Evolutionary conservation across 2,329 filamentous ascomycete species (phyloP).

Genomic region (Aspergillus cejpii): DNA sequence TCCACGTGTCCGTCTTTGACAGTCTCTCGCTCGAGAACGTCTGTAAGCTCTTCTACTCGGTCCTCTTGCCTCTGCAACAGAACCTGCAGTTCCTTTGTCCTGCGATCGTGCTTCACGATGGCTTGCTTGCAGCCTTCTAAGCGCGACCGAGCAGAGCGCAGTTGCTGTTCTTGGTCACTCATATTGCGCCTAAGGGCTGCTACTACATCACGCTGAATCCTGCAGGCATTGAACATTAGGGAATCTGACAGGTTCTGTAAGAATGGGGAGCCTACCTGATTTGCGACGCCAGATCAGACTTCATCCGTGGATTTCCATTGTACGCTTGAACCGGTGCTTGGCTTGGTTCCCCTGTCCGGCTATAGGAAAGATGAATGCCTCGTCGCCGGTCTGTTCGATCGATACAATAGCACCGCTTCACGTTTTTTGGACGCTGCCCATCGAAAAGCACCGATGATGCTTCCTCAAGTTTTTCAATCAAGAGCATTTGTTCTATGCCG

Average conservation of each 20-base stretch:
- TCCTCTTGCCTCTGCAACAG: constrained; percentile 56
- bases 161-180: constrained; percentile 46
- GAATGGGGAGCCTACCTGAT: constrained; percentile 42
- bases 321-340: constrained; percentile 50
- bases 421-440: constrained; percentile 58
- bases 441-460: constrained; percentile 65
- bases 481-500: constrained; percentile 72
- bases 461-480: constrained; percentile 62
- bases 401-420: constrained; percentile 59
- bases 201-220: constrained; percentile 44
- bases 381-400: constrained; percentile 57
- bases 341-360: constrained; percentile 44
- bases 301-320: constrained; percentile 62
- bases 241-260: neutral
- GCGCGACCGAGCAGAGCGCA: constrained; percentile 44
- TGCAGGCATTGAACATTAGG: constrained; percentile 14
- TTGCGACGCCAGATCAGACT: constrained; percentile 64
- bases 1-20: constrained; percentile 61
- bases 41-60: constrained; percentile 58
- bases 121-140: constrained; percentile 47
- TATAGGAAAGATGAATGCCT: constrained; percentile 55
- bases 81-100: constrained; percentile 47
- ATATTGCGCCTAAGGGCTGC: constrained; percentile 52
- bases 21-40: constrained; percentile 53
- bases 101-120: constrained; percentile 46